Evolutionary conservation across 768 basidiomycete genomes (phyloP).

Genomic region (Infundibulicybe gibba): DNA sequence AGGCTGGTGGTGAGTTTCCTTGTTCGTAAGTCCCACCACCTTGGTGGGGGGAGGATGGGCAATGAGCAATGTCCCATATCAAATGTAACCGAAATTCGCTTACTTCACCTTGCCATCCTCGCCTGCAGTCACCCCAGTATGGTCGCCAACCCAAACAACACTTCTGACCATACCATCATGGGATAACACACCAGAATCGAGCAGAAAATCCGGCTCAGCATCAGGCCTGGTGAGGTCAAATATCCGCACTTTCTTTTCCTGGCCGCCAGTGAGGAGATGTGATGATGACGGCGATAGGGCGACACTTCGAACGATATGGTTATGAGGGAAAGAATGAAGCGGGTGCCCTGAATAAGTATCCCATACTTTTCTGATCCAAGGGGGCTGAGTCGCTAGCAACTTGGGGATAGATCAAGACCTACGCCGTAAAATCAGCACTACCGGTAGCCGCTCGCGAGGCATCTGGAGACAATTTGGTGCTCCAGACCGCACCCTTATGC

Average conservation of each 20-base stretch:
- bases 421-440: conserved; percentile 98
- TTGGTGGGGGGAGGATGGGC: conserved; percentile 20
- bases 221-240: conserved; percentile 88
- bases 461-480: conserved; percentile 86
- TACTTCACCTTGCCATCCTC: conserved; percentile 93
- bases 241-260: conserved; percentile 96
- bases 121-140: conserved; percentile 83
- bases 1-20: conserved; percentile 67
- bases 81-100: conserved; percentile 12
- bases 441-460: conserved; percentile 85
- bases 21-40: conserved; percentile 96
- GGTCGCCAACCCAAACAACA: conserved; percentile 89
- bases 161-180: conserved; percentile 92
- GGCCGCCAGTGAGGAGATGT: conserved; percentile 85
- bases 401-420: conserved; percentile 25
- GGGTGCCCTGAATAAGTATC: conserved; percentile 87
- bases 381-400: conserved; percentile 6
- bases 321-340: conserved; percentile 95
- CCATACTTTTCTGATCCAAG: conserved; percentile 79
- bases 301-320: conserved; percentile 96
- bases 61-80: conserved; percentile 9
- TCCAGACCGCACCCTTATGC: conserved; percentile 96
- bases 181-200: conserved; percentile 54
- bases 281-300: conserved; percentile 72
- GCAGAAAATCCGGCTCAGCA: conserved; percentile 80